Evolutionary conservation across 352 stramenopile species (phyloP), one percentile per base, ranked within the genome.

Genomic region (Phytophthora colocasiae): DNA sequence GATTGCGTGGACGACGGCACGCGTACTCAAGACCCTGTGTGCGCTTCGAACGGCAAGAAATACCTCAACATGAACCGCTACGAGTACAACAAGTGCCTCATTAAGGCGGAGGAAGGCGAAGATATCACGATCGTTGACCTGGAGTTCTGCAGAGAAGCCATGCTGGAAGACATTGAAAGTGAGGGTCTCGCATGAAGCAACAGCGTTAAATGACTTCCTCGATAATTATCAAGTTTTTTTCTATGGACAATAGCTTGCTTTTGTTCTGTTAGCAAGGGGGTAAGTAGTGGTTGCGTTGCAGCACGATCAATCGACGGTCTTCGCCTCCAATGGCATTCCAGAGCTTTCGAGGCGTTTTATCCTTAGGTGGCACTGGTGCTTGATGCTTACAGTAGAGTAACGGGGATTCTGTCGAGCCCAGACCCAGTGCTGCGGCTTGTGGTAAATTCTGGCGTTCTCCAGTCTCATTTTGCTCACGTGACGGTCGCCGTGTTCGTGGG

Each of bases 281-380:
- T 19, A 86, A 50, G 26, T 64, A 50, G 26, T 64, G 60, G 51
- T 77, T 88, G 49, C 84, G 84, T 49, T 91, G 81, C 22, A 91
- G 58, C 2, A 86, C 85, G 36, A 91, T 86, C 40, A 91, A 71
- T 26, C 84, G 82, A 3, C 84, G 82, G 61, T 93, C 81, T 71
- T 93, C 83, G 10, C 81, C 85, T 22, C 82, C 82, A 49, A 91
- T 90, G 5, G 81, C 85, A 34, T 93, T 93, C 85, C 82, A 93
- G 48, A 91, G 79, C 39, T 87, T 90, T 38, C 82, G 75, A 27
- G 81, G 82, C 8, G 81, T 93, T 58, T 89, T 89, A 34, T 78
- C 55, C 36, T 87, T 87, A 0, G 75, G 64, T 11, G 79, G 67
- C 50, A 87, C 77, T 8, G 78, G 80, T 7, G 72, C 79, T 43